Evolutionary conservation across 371 early-diverging fungal species (phyloP).

Genomic region (Entomophthora muscae): DNA sequence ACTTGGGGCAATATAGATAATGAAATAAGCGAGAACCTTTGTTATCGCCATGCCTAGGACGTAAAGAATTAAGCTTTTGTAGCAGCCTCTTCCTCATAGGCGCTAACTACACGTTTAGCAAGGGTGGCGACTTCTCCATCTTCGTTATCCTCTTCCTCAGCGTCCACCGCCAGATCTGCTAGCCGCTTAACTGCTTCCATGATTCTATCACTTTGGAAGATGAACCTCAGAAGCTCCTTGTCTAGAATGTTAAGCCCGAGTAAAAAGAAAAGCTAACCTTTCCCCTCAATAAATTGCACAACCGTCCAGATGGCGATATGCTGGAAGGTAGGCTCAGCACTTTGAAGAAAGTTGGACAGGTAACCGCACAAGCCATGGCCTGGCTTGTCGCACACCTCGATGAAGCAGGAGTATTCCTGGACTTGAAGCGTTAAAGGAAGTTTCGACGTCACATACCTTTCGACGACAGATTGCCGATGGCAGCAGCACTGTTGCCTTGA

Average conservation of each 20-base stretch:
- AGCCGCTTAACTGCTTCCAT: slow-evolving; percentile 3
- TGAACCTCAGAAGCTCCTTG: neutral
- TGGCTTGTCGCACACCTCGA: slow-evolving; percentile 45
- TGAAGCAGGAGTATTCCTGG: slow-evolving; percentile 43
- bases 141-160: slow-evolving; percentile 4
- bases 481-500: slow-evolving; percentile 67
- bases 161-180: neutral
- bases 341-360: slow-evolving; percentile 46
- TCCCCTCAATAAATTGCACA: slow-evolving; percentile 58
- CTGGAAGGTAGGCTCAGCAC: slow-evolving; percentile 50
- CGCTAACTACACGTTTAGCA: neutral
- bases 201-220: neutral
- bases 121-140: slow-evolving; percentile 2
- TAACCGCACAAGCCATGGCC: slow-evolving; percentile 52
- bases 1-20: too few relatives aligned
- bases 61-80: neutral
- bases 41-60: too few relatives aligned
- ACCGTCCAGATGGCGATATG: slow-evolving; percentile 85
- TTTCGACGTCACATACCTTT: slow-evolving; percentile 23
- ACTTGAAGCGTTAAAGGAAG: slow-evolving; percentile 17
- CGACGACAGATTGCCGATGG: slow-evolving; percentile 64
- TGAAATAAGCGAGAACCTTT: too few relatives aligned
- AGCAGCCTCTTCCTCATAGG: neutral
- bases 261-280: slow-evolving; percentile 17
- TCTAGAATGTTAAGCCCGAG: neutral